Percentiles rank a stretch among this genome's conserved stretches.
phyloP scores from a whole-genome alignment of 192 early-diverging fungal species.

The Coemansia asiatica region DNA sequence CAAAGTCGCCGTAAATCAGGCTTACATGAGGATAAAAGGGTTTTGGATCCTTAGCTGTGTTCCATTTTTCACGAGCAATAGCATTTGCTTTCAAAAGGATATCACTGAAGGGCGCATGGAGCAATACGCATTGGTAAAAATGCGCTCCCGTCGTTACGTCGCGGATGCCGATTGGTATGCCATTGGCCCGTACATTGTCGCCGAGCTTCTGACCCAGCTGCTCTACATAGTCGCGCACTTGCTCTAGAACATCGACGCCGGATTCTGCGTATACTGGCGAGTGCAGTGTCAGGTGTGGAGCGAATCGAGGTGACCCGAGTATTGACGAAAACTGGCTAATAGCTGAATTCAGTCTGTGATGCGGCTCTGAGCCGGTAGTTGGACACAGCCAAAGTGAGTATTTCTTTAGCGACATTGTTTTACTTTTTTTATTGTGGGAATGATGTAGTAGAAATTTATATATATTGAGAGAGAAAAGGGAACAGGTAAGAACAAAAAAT shows the following conservation, averaged over 20 bases:
- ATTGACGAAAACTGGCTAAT: conserved; percentile 13
- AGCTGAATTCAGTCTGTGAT: conserved; percentile 1
- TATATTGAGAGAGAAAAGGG: no score
- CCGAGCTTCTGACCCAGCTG: conserved; percentile 13
- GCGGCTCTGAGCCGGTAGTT: conserved; percentile 2
- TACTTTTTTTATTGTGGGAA: no score
- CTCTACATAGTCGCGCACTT: conserved; percentile 16
- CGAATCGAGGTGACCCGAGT: conserved; percentile 19
- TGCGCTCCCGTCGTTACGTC: conserved; percentile 13
- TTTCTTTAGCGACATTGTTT: conserved; percentile 14
- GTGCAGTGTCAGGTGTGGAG: conserved; percentile 36
- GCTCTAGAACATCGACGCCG: conserved; percentile 17
- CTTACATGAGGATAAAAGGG: conserved; percentile 42
- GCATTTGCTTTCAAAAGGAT: conserved; percentile 17
- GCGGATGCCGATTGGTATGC: conserved; percentile 18
- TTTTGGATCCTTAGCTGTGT: conserved; percentile 1
- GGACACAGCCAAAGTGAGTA: conserved; percentile 53
- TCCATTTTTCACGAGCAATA: conserved; percentile 36
- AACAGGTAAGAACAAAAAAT: background rate
- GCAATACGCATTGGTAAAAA: conserved; percentile 39
- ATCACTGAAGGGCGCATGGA: conserved; percentile 9
- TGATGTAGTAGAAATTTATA: no score
- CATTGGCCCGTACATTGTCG: background rate
- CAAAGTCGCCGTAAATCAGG: conserved; percentile 30
- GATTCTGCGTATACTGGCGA: conserved; percentile 27